Evolutionary conservation across 2,329 filamentous ascomycete genomes (phyloP), one percentile per base, ranked within the genome.

Genomic region (Penicillium janthinellum): DNA sequence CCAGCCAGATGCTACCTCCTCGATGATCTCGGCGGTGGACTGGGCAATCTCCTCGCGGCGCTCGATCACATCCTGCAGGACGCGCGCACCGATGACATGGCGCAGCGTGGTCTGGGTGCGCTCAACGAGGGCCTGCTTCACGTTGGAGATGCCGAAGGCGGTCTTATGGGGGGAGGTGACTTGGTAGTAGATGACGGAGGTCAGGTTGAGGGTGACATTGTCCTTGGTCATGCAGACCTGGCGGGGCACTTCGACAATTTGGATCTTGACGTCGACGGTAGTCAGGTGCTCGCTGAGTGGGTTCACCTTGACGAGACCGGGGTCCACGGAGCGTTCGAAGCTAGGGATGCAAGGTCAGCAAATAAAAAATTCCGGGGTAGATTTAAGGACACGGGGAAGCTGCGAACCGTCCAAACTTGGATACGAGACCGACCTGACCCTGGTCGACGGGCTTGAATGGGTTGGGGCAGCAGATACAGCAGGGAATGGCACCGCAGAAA

Each of bases 171-270:
- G 95, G 31, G 90, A 90, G 57, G 89, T 90, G 73, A 99, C 94
- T 83, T 96, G 93, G 82, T 99, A 99, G 85, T 99, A 99, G 80
- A 99, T 97, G 75, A 99, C 95, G 5, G 91, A 96, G 50, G 93
- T 98, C 67, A 99, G 84, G 70, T 93, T 89, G 44, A 99, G 84
- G 48, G 91, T 96, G 64, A 98, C 95, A 72, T 99, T 99, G 83
- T 99, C 95, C 82, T 98, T 98, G 77, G 95, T 99, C 93, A 99
- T 99, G 84, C 95, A 98, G 63, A 94, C 88, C 79, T 99, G 95
- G 79, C 93, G 88, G 17, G 94, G 94, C 25, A 99, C 95, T 82
- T 99, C 79, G 76, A 96, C 92, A 66, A 96, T 97, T 81, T 99
- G 95, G 70, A 98, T 97, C 87, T 98, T 99, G 81, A 99, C 95